These are phyloP conservation scores for Paramyrothecium sp. DNA, from an alignment of 2,329 filamentous ascomycete genomes.

Conservation along the genomic window DNA sequence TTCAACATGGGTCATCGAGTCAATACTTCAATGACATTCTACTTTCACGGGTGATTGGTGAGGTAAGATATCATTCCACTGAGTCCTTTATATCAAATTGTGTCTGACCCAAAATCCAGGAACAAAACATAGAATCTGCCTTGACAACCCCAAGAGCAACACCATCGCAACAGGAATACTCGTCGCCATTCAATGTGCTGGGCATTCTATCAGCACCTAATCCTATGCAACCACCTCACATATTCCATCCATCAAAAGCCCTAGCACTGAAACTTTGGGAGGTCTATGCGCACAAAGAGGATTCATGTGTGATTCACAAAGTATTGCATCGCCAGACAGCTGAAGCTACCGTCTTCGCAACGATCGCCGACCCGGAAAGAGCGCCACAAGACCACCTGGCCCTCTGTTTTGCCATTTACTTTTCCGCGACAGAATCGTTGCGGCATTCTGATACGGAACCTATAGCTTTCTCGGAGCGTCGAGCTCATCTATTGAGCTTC, in stretches of 20 bases:
- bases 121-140: conserved; percentile 5
- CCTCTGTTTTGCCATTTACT: conserved; percentile 49
- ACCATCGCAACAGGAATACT: neutral
- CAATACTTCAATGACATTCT: conserved; percentile 30
- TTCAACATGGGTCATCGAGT: conserved; percentile 23
- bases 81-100: neutral
- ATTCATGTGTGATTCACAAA: conserved; percentile 20
- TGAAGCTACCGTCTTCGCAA: conserved; percentile 29
- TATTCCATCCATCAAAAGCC: conserved; percentile 21
- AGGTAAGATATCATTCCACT: conserved; percentile 12
- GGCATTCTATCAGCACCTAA: conserved; percentile 25
- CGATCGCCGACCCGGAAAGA: conserved; percentile 21
- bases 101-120: neutral
- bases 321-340: conserved; percentile 26
- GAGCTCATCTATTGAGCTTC: conserved; percentile 21
- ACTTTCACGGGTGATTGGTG: conserved; percentile 23
- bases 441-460: conserved; percentile 30
- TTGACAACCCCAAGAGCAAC: conserved; percentile 1
- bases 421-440: conserved; percentile 41
- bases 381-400: conserved; percentile 28
- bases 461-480: conserved; percentile 18
- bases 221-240: conserved; percentile 5
- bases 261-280: conserved; percentile 28
- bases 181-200: conserved; percentile 1
- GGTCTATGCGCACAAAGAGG: conserved; percentile 23